Percentiles rank a stretch among this genome's conserved stretches.
Evolutionary conservation across 2,329 filamentous ascomycete species (phyloP).

Genomic region (Aspergillus bombycis): DNA sequence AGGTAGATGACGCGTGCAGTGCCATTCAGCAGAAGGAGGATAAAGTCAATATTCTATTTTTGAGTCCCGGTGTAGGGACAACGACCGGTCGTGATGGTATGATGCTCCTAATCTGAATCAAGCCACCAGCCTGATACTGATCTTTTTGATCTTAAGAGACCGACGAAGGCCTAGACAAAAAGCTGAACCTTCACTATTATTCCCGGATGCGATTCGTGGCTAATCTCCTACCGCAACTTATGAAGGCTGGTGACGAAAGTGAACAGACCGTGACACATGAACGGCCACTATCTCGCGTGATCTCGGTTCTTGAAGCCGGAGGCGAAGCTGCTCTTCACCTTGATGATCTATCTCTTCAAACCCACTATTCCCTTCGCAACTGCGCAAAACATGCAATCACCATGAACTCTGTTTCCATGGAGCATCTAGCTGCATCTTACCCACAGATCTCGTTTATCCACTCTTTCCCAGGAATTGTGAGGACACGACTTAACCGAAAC

Average conservation of each 20-base stretch:
- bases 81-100: conserved; percentile 28
- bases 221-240: conserved; percentile 44
- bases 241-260: conserved; percentile 15
- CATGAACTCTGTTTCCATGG: conserved; percentile 41
- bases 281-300: conserved; percentile 33
- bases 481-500: conserved; percentile 39
- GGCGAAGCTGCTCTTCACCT: conserved; percentile 39
- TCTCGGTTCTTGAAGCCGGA: conserved; percentile 46
- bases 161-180: conserved; percentile 50
- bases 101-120: too few relatives aligned
- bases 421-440: conserved; percentile 36
- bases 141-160: conserved; percentile 34
- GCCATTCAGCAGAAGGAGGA: conserved; percentile 32
- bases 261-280: too few relatives aligned
- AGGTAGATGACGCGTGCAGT: conserved; percentile 36
- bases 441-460: conserved; percentile 41
- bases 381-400: conserved; percentile 43
- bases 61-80: conserved; percentile 41
- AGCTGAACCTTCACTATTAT: conserved; percentile 54
- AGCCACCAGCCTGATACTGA: too few relatives aligned
- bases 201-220: conserved; percentile 49
- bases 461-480: conserved; percentile 45
- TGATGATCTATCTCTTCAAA: conserved; percentile 47
- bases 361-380: conserved; percentile 34
- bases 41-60: conserved; percentile 43